Conservation (phyloP, 140 eudicot species). For the Eryngium alpinum region DNA sequence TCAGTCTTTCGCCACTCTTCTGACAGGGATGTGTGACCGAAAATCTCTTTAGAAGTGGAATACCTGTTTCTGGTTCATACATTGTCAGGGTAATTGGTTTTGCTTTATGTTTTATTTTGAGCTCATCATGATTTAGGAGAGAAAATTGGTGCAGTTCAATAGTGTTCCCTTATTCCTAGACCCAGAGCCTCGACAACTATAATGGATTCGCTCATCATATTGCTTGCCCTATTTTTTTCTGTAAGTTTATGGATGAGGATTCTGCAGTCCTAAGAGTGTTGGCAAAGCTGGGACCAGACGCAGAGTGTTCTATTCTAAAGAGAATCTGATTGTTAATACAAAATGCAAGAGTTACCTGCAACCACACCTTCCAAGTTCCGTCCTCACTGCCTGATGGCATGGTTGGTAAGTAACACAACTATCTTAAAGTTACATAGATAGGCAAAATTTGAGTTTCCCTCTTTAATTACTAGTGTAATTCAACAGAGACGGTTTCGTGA, state of each 20-base stretch:
- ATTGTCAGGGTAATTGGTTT: too few species aligned
- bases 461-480: background rate
- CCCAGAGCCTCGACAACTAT: slow-evolving; percentile 90
- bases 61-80: too few species aligned
- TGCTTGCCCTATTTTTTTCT: background rate
- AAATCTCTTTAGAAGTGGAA: too few species aligned
- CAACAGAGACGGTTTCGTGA: background rate
- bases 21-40: too few species aligned
- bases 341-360: slow-evolving; percentile 94
- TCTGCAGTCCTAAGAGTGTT: slow-evolving; percentile 48
- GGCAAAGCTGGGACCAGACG: slow-evolving; percentile 56
- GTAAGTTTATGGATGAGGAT: slow-evolving; percentile 49
- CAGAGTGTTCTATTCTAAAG: slow-evolving; percentile 81
- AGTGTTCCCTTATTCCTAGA: slow-evolving; percentile 30
- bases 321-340: slow-evolving; percentile 55
- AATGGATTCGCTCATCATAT: slow-evolving; percentile 38
- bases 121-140: too few species aligned
- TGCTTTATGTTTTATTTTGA: too few species aligned
- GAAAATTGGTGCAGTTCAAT: too few species aligned
- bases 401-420: slow-evolving; percentile 55
- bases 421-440: background rate
- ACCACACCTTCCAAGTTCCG: slow-evolving; percentile 88
- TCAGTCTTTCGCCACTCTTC: too few species aligned
- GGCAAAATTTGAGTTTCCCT: background rate
- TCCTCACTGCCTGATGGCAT: slow-evolving; percentile 94